Evolutionary conservation across 2,329 filamentous ascomycete species (phyloP).

Genomic region (Alternaria panax): DNA sequence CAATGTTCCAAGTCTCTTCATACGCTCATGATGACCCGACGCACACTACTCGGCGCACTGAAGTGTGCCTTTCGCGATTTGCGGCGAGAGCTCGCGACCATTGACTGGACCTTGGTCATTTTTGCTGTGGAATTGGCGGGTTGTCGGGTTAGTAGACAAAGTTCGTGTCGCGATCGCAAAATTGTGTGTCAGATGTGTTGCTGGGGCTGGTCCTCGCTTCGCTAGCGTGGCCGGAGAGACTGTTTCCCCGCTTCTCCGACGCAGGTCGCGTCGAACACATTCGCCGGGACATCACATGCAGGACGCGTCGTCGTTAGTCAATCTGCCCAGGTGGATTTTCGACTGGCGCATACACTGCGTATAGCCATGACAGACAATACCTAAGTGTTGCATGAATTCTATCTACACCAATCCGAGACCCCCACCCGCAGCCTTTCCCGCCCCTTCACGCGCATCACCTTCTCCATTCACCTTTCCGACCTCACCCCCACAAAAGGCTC

Average conservation of each 20-base stretch:
- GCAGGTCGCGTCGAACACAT: background rate
- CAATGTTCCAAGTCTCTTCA: constrained; percentile 71
- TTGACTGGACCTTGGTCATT: constrained; percentile 75
- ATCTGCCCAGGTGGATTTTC: no score
- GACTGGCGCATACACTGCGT: background rate
- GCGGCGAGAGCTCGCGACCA: constrained; percentile 81
- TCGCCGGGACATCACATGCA: background rate
- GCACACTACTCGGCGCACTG: constrained; percentile 89
- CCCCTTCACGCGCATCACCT: constrained; percentile 6
- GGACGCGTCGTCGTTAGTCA: constrained; percentile 23
- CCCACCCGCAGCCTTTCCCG: background rate
- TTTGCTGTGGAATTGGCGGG: constrained; percentile 53
- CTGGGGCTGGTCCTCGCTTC: constrained; percentile 21
- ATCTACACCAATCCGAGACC: background rate
- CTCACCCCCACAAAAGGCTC: constrained; percentile 7
- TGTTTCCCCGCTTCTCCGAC: constrained; percentile 16
- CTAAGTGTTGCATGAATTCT: background rate
- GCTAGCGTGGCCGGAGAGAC: constrained; percentile 17
- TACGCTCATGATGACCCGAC: constrained; percentile 85
- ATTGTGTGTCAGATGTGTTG: constrained; percentile 25
- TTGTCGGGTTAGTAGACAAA: constrained; percentile 43
- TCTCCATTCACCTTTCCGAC: constrained; percentile 12
- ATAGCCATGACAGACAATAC: background rate
- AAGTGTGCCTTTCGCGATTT: constrained; percentile 99
- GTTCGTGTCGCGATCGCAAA: constrained; percentile 28